Evolutionary conservation across 371 early-diverging fungal species (phyloP).

Genomic region (Haplosporangium sp.): DNA sequence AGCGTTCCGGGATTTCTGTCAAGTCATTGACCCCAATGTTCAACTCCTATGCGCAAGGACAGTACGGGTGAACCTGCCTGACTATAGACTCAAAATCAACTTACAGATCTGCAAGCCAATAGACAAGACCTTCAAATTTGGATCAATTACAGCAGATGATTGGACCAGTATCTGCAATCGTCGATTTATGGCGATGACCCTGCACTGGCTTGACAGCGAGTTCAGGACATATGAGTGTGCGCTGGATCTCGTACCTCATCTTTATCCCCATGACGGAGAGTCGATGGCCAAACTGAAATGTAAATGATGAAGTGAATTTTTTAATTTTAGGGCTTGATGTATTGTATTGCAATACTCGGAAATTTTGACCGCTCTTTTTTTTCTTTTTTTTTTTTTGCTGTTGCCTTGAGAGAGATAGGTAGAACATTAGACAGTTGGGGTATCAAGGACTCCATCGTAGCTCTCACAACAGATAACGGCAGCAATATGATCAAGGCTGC

Average conservation of each 20-base stretch:
- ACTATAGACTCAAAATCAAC: background rate
- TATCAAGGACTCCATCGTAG: background rate
- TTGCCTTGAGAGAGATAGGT: too few relatives aligned
- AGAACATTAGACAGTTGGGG: background rate
- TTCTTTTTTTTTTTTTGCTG: too few relatives aligned
- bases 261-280: conserved; percentile 2
- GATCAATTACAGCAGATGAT: conserved; percentile 3
- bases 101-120: background rate
- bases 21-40: background rate
- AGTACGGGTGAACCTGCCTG: background rate
- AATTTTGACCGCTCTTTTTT: too few relatives aligned
- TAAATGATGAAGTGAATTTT: background rate
- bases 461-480: conserved; percentile 11
- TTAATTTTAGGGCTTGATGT: background rate
- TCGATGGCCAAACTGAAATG: background rate
- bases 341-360: too few relatives aligned
- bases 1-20: background rate
- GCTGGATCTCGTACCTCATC: conserved; percentile 11
- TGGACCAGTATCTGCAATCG: conserved; percentile 5
- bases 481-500: conserved; percentile 11
- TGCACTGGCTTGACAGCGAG: conserved; percentile 16
- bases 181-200: conserved; percentile 1
- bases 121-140: background rate
- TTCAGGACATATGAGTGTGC: conserved; percentile 7
- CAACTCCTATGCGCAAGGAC: background rate